phyloP scores from a whole-genome alignment of 441 rosid genomes.

The Populus hybrid region DNA sequence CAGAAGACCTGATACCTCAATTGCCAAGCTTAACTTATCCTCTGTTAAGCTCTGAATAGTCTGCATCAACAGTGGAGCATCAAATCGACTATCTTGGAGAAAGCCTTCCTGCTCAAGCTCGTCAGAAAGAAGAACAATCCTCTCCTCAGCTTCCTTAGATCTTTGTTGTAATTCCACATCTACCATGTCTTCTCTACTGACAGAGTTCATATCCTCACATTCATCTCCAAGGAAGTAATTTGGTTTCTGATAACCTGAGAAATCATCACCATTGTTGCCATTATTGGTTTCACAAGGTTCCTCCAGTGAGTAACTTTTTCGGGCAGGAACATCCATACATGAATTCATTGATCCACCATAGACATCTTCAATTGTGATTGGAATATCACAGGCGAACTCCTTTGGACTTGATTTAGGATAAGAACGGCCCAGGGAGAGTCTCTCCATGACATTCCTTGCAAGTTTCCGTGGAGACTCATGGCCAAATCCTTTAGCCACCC shows the following conservation, averaged over 20 bases:
- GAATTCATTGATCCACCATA: constrained; percentile 54
- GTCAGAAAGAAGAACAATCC: constrained; percentile 60
- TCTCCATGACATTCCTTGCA: constrained; percentile 86
- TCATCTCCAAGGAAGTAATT: constrained; percentile 24
- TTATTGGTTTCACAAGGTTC: constrained; percentile 42
- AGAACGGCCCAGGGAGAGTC: constrained; percentile 60
- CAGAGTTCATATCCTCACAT: constrained; percentile 31
- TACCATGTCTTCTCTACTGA: constrained; percentile 38
- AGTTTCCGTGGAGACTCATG: constrained; percentile 74
- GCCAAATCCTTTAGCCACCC: constrained; percentile 55
- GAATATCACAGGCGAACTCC: constrained; percentile 44
- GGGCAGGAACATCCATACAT: constrained; percentile 37
- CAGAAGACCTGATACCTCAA: constrained; percentile 64
- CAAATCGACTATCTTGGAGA: constrained; percentile 50
- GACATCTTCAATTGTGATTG: constrained; percentile 80
- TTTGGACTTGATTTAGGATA: constrained; percentile 47
- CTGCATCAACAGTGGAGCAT: constrained; percentile 61
- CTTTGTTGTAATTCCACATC: constrained; percentile 58
- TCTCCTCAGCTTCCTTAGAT: constrained; percentile 72
- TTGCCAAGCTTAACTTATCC: constrained; percentile 72
- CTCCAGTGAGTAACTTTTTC: constrained; percentile 35
- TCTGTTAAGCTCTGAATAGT: constrained; percentile 55
- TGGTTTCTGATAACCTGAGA: constrained; percentile 32
- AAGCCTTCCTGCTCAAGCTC: constrained; percentile 59
- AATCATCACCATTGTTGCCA: constrained; percentile 31